A percentile compares a stretch with the other conserved stretches of the same genome.
phyloP scores from a whole-genome alignment of 2,329 filamentous ascomycete species.

The Colletotrichum sp. region DNA sequence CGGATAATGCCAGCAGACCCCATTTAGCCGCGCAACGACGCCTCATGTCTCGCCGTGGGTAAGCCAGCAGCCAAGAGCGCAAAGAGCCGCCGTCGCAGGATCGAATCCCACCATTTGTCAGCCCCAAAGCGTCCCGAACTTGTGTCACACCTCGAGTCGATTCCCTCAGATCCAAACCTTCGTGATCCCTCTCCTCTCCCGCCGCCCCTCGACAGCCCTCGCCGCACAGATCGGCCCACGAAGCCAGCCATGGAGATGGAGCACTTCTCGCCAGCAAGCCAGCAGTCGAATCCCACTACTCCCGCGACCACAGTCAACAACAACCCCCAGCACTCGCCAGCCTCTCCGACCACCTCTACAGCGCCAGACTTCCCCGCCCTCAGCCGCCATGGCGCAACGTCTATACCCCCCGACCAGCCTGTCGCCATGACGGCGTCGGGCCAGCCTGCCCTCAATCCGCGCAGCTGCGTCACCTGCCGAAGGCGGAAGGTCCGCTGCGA shows the following conservation, averaged over 20 bases:
- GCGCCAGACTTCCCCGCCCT: conserved; percentile 10
- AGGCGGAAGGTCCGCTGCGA: conserved; percentile 77
- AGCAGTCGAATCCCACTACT: conserved; percentile 10
- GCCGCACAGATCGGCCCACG: neutral
- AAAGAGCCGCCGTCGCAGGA: neutral
- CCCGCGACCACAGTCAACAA: neutral
- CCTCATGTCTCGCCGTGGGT: conserved; percentile 2
- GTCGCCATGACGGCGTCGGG: conserved; percentile 21
- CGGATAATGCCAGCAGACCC: neutral
- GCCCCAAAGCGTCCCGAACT: neutral
- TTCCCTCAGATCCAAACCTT: neutral
- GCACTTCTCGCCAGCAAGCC: conserved; percentile 4
- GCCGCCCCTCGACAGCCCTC: neutral
- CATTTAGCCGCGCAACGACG: neutral
- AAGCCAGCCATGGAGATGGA: neutral
- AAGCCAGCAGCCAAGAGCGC: neutral
- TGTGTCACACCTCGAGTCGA: conserved; percentile 1
- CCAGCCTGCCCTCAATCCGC: conserved; percentile 46
- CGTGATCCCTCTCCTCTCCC: neutral
- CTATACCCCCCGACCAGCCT: conserved; percentile 20
- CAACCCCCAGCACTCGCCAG: conserved; percentile 14
- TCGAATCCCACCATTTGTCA: conserved; percentile 9
- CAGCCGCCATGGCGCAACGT: conserved; percentile 16
- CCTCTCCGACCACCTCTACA: neutral
- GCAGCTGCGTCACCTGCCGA: conserved; percentile 56